Percentiles rank a stretch among this genome's conserved stretches.
Conservation (phyloP, 2,329 filamentous ascomycete species). For the Colletotrichum costaricense region DNA sequence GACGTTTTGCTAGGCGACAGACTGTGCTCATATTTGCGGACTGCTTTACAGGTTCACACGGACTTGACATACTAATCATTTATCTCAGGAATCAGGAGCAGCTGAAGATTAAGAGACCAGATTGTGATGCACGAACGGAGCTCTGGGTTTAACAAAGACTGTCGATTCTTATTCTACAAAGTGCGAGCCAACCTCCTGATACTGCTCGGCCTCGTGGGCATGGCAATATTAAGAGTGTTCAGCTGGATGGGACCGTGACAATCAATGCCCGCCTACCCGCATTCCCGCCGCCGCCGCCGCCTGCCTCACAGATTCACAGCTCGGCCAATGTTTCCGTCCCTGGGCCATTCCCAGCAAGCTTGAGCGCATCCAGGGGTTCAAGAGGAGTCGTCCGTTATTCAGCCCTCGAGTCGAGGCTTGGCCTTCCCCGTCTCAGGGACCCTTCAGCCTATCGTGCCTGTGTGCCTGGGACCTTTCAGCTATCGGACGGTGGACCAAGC, state of each 20-base stretch:
- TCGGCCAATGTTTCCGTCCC: conserved; percentile 5
- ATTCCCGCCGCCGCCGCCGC: too few species aligned
- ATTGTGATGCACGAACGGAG: background rate
- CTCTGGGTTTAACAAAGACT: background rate
- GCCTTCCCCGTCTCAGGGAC: background rate
- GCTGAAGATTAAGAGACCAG: background rate
- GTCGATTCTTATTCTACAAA: background rate
- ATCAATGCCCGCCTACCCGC: background rate
- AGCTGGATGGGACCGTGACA: background rate
- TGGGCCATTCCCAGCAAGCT: conserved; percentile 12
- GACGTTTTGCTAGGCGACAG: background rate
- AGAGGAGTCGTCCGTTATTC: conserved; percentile 2
- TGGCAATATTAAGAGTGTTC: background rate
- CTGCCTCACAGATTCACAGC: background rate
- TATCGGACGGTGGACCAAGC: background rate
- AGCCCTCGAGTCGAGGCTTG: background rate
- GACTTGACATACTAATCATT: background rate
- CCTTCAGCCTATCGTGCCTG: background rate
- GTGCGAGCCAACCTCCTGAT: background rate
- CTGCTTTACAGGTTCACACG: background rate
- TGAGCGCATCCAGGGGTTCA: background rate
- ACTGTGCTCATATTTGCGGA: background rate
- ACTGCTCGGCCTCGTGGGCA: too few species aligned
- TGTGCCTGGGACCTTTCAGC: too few species aligned
- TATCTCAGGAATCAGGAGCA: background rate